phyloP scores from a whole-genome alignment of 225 moss, liverwort and hornwort species.

The Bryum argenteum region DNA sequence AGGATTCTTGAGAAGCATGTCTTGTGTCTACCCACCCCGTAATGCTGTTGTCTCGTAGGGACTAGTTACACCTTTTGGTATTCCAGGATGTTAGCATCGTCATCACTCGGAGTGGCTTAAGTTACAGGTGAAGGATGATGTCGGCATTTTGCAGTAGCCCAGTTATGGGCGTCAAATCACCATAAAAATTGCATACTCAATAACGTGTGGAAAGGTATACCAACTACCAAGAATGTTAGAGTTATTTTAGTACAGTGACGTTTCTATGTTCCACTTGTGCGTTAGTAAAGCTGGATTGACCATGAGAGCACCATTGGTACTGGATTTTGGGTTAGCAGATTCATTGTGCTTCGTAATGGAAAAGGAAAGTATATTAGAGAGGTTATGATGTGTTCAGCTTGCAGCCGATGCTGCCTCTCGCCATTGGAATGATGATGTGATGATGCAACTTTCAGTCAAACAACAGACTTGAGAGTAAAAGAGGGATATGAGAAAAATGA shows the following conservation, averaged over 20 bases:
- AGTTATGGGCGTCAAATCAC: background rate
- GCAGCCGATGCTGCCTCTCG: too few species aligned
- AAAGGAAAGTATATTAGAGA: too few species aligned
- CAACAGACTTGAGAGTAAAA: too few species aligned
- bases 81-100: conserved; percentile 2
- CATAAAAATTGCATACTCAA: conserved; percentile 15
- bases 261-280: background rate
- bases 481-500: too few species aligned
- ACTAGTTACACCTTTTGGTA: background rate
- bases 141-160: conserved; percentile 7
- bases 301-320: background rate
- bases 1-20: conserved; percentile 35
- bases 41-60: conserved; percentile 20
- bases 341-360: too few species aligned
- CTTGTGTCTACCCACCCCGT: conserved; percentile 31
- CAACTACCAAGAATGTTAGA: conserved; percentile 19
- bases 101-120: background rate
- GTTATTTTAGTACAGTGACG: conserved; percentile 11
- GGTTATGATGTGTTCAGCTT: too few species aligned
- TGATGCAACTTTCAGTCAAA: too few species aligned
- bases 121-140: conserved; percentile 15
- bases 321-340: too few species aligned
- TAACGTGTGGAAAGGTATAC: conserved; percentile 22
- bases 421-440: too few species aligned
- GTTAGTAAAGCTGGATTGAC: background rate